Conservation (phyloP, 2,329 filamentous ascomycete genomes). For the Cladosporium oxysporum region DNA sequence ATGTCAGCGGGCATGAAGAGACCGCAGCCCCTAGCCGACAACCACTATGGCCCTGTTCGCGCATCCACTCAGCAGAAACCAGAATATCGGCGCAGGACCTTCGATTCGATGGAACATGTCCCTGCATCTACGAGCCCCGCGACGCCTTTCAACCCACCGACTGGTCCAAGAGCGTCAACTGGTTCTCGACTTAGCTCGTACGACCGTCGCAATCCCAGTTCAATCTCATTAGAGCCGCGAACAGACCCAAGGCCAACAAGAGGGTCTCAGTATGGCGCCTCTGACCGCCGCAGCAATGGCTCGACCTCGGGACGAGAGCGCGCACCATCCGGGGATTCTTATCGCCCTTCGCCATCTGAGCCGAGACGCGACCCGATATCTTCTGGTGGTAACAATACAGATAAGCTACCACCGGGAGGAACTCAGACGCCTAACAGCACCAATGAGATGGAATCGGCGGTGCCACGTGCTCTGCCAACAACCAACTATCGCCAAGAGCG, state of each 20-base stretch:
- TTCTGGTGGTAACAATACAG: neutral
- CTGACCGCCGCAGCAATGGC: neutral
- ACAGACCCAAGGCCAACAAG: neutral
- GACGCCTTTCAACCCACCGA: neutral
- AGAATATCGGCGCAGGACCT: neutral
- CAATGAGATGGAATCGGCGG: constrained; percentile 6
- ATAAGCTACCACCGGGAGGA: neutral
- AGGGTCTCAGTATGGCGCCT: neutral
- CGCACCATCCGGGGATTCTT: neutral
- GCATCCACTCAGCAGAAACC: neutral
- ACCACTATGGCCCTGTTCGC: neutral
- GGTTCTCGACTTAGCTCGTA: neutral
- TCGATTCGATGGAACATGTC: neutral
- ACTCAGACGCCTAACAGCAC: constrained; percentile 1
- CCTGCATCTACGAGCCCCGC: neutral
- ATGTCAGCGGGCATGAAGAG: neutral
- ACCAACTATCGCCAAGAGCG: neutral
- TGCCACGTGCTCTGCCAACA: neutral
- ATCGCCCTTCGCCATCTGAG: neutral
- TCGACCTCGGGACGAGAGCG: neutral
- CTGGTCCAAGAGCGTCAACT: neutral
- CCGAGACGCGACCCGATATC: neutral
- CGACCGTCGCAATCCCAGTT: neutral
- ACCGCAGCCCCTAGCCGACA: neutral
- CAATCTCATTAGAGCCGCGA: neutral